Evolutionary conservation across 2,329 filamentous ascomycete genomes (phyloP).

Genomic region (Domatiomyces globalis): DNA sequence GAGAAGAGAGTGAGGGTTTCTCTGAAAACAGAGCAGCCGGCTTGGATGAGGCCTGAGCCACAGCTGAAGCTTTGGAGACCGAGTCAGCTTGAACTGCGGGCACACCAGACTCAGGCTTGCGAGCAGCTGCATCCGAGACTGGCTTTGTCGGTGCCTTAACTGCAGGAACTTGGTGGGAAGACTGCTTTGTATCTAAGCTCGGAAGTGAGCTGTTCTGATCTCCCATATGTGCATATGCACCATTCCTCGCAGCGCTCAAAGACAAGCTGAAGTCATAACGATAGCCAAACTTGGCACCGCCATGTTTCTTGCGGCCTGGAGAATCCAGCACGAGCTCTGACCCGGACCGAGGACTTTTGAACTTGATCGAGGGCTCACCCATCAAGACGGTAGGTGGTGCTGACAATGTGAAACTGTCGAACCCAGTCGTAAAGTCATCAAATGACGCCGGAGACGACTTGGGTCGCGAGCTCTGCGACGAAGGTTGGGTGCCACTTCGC

Average conservation of each 20-base stretch:
- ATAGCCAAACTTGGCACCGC: constrained; percentile 68
- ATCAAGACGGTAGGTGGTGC: constrained; percentile 39
- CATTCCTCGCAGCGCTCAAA: constrained; percentile 64
- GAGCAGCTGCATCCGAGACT: constrained; percentile 4
- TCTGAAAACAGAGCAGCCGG: constrained; percentile 44
- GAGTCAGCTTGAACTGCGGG: constrained; percentile 6
- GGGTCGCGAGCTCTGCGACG: constrained; percentile 36
- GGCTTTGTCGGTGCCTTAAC: constrained; percentile 9
- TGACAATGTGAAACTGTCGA: constrained; percentile 40
- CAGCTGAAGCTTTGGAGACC: constrained; percentile 6
- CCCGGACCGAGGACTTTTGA: constrained; percentile 55
- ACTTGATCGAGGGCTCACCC: constrained; percentile 52
- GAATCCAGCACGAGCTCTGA: constrained; percentile 48
- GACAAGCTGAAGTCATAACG: constrained; percentile 96
- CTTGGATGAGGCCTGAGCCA: constrained; percentile 28
- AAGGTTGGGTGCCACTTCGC: constrained; percentile 41
- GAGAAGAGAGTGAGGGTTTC: constrained; percentile 62
- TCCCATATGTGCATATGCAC: constrained; percentile 15
- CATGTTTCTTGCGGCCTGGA: constrained; percentile 34
- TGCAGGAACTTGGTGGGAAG: constrained; percentile 16
- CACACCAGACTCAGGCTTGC: constrained; percentile 12
- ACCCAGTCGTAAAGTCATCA: constrained; percentile 57
- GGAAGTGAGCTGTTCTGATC: constrained; percentile 17
- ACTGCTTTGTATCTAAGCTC: constrained; percentile 16
- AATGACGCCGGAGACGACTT: constrained; percentile 42